These are phyloP conservation scores for Hymenoscyphus occultus DNA, from an alignment of 2,329 filamentous ascomycete genomes.

Conservation along the genomic window DNA sequence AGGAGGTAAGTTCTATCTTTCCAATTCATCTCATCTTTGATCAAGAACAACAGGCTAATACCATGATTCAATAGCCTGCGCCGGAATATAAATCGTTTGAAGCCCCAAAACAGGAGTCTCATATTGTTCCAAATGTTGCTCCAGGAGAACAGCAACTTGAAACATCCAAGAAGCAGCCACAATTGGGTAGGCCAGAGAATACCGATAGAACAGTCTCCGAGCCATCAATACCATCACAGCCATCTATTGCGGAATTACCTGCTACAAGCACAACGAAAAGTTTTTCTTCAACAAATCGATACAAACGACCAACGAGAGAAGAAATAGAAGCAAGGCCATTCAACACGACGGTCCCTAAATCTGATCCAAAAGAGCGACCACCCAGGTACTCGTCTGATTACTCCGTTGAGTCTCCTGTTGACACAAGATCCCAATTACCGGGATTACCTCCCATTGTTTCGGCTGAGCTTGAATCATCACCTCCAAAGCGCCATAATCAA, in stretches of 20 bases:
- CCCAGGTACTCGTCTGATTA: not conserved
- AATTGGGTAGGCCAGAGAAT: not conserved
- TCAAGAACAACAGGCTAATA: not conserved
- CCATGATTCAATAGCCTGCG: not conserved
- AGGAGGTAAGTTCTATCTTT: not conserved
- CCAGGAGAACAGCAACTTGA: not conserved
- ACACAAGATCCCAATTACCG: not conserved
- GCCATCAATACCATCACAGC: not conserved
- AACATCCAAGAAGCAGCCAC: not conserved
- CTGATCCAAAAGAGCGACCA: not conserved
- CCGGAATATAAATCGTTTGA: not conserved
- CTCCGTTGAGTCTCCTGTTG: not conserved
- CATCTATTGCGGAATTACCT: not conserved
- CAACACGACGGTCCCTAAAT: not conserved
- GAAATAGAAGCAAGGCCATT: not conserved
- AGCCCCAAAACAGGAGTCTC: not conserved
- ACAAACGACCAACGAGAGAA: not conserved
- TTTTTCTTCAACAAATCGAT: not conserved
- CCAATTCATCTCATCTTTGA: not conserved
- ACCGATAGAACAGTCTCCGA: not conserved
- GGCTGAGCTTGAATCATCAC: not conserved
- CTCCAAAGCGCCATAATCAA: not conserved
- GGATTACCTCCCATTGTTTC: not conserved
- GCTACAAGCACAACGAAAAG: not conserved
- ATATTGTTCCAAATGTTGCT: not conserved